Conservation (phyloP, 2,329 filamentous ascomycete genomes). For the Arthrobotrys iridis region DNA sequence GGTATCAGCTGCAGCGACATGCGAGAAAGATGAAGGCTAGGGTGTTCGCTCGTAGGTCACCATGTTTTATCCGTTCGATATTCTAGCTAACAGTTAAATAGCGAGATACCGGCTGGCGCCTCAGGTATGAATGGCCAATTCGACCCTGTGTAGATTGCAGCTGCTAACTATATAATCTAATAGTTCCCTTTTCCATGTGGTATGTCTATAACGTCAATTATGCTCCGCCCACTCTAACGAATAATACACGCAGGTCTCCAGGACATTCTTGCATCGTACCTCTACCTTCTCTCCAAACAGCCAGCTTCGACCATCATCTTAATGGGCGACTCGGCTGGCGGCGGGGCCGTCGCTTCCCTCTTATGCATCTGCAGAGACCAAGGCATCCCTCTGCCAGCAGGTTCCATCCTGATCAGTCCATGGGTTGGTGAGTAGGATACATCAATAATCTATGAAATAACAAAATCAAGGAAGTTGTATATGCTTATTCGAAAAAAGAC, state of each 20-base stretch:
- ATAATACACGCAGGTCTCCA: conserved; percentile 69
- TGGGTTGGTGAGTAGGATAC: conserved; percentile 73
- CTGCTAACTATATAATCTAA: conserved; percentile 60
- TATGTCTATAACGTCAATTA: not conserved
- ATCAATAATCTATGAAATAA: not conserved
- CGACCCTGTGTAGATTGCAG: not conserved
- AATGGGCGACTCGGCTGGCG: conserved; percentile 92
- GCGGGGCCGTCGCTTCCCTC: conserved; percentile 84
- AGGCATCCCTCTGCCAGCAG: conserved; percentile 83
- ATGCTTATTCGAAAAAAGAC: conserved; percentile 64
- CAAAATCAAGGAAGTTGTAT: not conserved
- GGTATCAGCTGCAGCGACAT: conserved; percentile 97
- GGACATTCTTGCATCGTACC: conserved; percentile 87
- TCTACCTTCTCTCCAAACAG: conserved; percentile 80
- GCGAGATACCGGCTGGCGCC: conserved; percentile 83
- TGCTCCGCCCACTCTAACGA: conserved; percentile 24
- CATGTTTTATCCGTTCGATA: not conserved
- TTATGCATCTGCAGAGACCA: conserved; percentile 84
- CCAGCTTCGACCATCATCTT: conserved; percentile 83
- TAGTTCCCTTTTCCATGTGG: conserved; percentile 92
- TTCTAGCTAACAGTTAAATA: conserved; percentile 23
- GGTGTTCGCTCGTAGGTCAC: conserved; percentile 73
- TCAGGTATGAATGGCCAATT: conserved; percentile 14
- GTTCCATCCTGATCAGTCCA: conserved; percentile 88
- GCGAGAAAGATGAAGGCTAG: conserved; percentile 91